Percentiles rank a stretch among this genome's conserved stretches.
Conservation (phyloP, 345 rosid genomes). For the Eucalyptus marginata region DNA sequence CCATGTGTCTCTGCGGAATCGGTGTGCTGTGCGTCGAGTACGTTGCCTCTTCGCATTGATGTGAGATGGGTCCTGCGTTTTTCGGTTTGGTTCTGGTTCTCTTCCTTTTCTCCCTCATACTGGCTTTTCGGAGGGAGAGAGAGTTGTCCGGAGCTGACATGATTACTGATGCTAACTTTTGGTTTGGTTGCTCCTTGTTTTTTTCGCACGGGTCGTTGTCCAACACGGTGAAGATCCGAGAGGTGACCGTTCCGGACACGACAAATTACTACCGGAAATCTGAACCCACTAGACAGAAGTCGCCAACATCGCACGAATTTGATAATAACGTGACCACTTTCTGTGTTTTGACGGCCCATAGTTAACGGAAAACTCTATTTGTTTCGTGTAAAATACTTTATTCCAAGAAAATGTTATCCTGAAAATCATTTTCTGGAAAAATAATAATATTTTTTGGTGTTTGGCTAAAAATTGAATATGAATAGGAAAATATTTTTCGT, state of each 20-base stretch:
- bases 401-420: too few relatives aligned
- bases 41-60: not conserved
- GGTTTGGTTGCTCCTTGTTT: not conserved
- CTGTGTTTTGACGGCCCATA: not conserved
- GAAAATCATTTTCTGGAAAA: too few relatives aligned
- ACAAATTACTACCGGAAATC: not conserved
- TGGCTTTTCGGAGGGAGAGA: not conserved
- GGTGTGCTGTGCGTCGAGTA: not conserved
- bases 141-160: not conserved
- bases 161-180: not conserved
- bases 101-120: not conserved
- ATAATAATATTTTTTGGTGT: too few relatives aligned
- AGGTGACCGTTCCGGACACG: not conserved
- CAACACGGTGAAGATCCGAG: not conserved
- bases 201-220: not conserved
- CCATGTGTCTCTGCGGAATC: not conserved
- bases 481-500: rapidly evolving
- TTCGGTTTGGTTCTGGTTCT: not conserved
- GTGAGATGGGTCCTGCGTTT: not conserved
- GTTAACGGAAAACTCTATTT: rapidly evolving
- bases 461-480: too few relatives aligned
- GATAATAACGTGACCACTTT: not conserved
- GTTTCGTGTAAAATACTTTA: rapidly evolving
- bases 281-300: not conserved
- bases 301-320: not conserved